Percentiles rank a stretch among this genome's conserved stretches.
These are phyloP conservation scores for Phytophthora europaea DNA, from an alignment of 352 stramenopile species.

Conservation along the genomic window DNA sequence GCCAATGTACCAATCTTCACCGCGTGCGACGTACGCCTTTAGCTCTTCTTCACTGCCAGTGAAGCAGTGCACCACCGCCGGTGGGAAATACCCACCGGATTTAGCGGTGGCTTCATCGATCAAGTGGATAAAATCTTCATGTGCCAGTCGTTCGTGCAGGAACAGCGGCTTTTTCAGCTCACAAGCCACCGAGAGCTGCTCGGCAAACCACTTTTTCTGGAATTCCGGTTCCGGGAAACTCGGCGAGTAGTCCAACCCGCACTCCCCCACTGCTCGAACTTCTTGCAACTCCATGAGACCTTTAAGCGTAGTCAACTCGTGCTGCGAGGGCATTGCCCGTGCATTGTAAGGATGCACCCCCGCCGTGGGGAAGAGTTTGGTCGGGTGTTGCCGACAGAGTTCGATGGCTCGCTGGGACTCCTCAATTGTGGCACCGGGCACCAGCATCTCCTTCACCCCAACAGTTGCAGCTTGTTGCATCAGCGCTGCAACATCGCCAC, in stretches of 20 bases:
- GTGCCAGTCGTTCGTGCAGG: conserved; percentile 83
- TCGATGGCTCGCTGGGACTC: conserved; percentile 69
- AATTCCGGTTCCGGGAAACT: conserved; percentile 53
- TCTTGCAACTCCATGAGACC: conserved; percentile 45
- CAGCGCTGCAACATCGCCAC: conserved; percentile 44
- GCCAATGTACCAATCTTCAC: conserved; percentile 89
- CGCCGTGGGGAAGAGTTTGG: conserved; percentile 73
- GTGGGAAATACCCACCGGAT: conserved; percentile 50
- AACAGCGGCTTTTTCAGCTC: conserved; percentile 81
- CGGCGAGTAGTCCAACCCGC: conserved; percentile 82
- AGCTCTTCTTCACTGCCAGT: conserved; percentile 84
- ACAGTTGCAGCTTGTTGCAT: conserved; percentile 48
- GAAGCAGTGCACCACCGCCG: conserved; percentile 93
- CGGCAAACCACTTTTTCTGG: conserved; percentile 75
- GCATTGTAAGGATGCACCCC: conserved; percentile 87
- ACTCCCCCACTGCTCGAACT: conserved; percentile 77
- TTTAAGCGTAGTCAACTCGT: conserved; percentile 48
- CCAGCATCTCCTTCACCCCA: conserved; percentile 78
- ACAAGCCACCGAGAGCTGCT: conserved; percentile 75
- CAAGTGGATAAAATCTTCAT: conserved; percentile 77
- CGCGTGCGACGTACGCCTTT: conserved; percentile 69
- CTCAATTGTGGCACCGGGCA: conserved; percentile 75
- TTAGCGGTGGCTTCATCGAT: conserved; percentile 65
- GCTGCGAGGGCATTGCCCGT: conserved; percentile 38
- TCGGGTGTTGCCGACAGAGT: conserved; percentile 60